Base-by-base conservation (phyloP, 805 yeast genomes). In the Wickerhamomyces tratensis region DNA sequence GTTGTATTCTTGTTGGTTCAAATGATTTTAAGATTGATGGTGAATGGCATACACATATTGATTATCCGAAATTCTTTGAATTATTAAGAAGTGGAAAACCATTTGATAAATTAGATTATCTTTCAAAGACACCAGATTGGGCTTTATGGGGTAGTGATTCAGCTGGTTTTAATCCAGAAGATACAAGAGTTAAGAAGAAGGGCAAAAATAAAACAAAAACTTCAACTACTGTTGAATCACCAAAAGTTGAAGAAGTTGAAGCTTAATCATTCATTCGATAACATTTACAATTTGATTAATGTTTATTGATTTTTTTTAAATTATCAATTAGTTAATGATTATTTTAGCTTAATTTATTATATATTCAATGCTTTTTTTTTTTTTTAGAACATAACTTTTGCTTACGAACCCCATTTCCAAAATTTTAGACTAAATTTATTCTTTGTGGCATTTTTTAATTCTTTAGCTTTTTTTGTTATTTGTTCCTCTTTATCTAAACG, bases 161-260 rank as follows among this genome's bases (percentile, higher is more conserved):
- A 52, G 95, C 86, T 14, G 97, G 97, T 1, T 88, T 88, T 67
- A 86, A 82, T 50, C 97, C 97, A 4, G 86, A 72, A 4, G 96
- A 88, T 61, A 76, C 79, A 1, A 72, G 81, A 54, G 48, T 46
- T 10, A 45, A 37, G 26, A 51, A 44, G 41, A 51, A 51, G 35
- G 49, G 50, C n/a, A 51, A 49, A 38, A 49, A 51, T 39, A 45
- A 39, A 25, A 31, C 31, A 20, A 20, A 20, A 20, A 4, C 20
- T 20, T 4, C 20, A 20, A 20, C 20, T 20, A 20, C 20, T 20
- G 20, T 20, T 20, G 20, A 20, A 20, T 4, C 20, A 13, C 36
- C 36, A 25, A 38, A 35, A 25, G 40, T 41, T 25, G 41, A 41
- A 31, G 44, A 41, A 38, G 34, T 31, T 9, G 6, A 31, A 6